Evolutionary conservation across 2,329 filamentous ascomycete species (phyloP), one percentile per base, ranked within the genome.

Genomic region (Aspergillus hortae): DNA sequence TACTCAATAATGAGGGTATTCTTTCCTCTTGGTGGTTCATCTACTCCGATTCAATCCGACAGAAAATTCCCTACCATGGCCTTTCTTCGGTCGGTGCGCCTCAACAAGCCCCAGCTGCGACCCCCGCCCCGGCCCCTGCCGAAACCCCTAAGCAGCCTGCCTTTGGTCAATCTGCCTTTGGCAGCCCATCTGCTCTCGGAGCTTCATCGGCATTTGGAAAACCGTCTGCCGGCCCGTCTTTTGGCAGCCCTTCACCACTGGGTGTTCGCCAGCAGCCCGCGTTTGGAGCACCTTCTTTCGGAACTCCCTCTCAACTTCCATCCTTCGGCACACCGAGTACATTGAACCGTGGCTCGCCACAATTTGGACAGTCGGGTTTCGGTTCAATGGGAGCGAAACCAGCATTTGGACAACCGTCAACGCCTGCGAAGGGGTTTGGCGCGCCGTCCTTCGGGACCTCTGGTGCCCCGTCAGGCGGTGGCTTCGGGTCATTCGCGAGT

Each of bases 1-100:
- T 90, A 27, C 77, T 99, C 14, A 97, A 95, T 54, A 87, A 96
- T 59, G 90, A 96, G 64, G 94, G 94, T 57, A 75, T 95, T 9
- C 77, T 99, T 14, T 85, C 84, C 43, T 81, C 85, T 11, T 99
- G 92, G 91, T 96, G 92, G 90, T 74, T 97, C 41, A 82, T 97
- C 17, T 96, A 96, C 72, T 84, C 88, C 33, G 90, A 95, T 40
- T 91, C 92, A 2, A 85, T 99, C 55, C 83, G 86, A 53, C 78
- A 86, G 61, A 86, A 86, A 3, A 84, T 83, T 6, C 82, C 83
- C 0, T 97, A 91, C 68, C 81, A 87, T 38, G 89, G 88, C 4
- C 76, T 96, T 57, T 74, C 77, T 52, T 70, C 71, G n/a, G 61
- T 59, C 44, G 47, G 54, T 32, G 47, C 56, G 45, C 32, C 53